Percentiles rank a stretch among this genome's conserved stretches.
phyloP scores from a whole-genome alignment of 2,329 filamentous ascomycete genomes.

The Fusarium sambucinum region DNA sequence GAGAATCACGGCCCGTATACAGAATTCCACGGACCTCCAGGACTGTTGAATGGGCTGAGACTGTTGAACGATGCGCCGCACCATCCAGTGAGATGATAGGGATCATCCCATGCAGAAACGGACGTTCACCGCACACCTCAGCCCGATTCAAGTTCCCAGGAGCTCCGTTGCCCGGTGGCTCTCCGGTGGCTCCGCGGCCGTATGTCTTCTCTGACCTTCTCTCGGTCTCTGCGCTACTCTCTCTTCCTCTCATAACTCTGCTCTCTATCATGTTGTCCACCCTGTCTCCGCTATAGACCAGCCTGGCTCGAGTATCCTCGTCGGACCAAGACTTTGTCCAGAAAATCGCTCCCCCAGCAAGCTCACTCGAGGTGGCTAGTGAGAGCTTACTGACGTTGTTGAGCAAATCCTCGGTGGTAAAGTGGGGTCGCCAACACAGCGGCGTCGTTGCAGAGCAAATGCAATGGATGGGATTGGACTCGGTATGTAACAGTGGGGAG shows the following conservation, averaged over 20 bases:
- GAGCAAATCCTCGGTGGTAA: slow-evolving; percentile 45
- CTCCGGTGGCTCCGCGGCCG: slow-evolving; percentile 43
- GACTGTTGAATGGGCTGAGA: slow-evolving; percentile 39
- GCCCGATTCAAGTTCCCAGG: slow-evolving; percentile 30
- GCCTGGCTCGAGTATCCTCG: slow-evolving; percentile 28
- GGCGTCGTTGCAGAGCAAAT: slow-evolving; percentile 36
- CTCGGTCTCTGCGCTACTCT: slow-evolving; percentile 39
- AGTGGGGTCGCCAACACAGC: slow-evolving; percentile 41
- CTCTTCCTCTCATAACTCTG: slow-evolving; percentile 39
- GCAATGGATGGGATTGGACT: slow-evolving; percentile 39
- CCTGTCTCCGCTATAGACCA: slow-evolving; percentile 38
- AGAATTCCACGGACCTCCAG: slow-evolving; percentile 24
- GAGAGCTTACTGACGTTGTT: slow-evolving; percentile 43
- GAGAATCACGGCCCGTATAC: slow-evolving; percentile 23
- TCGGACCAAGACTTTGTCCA: slow-evolving; percentile 40
- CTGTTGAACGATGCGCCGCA: slow-evolving; percentile 37
- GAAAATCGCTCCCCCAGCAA: slow-evolving; percentile 36
- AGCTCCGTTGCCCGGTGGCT: slow-evolving; percentile 40
- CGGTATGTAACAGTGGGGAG: slow-evolving; percentile 40
- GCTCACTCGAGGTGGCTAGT: slow-evolving; percentile 46
- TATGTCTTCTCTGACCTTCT: slow-evolving; percentile 42
- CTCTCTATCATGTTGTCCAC: slow-evolving; percentile 31
- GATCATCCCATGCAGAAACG: slow-evolving; percentile 23
- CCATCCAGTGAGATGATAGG: slow-evolving; percentile 36
- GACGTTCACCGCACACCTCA: slow-evolving; percentile 46